Conservation (phyloP, 2,329 filamentous ascomycete species). For the Colletotrichum destructivum region DNA sequence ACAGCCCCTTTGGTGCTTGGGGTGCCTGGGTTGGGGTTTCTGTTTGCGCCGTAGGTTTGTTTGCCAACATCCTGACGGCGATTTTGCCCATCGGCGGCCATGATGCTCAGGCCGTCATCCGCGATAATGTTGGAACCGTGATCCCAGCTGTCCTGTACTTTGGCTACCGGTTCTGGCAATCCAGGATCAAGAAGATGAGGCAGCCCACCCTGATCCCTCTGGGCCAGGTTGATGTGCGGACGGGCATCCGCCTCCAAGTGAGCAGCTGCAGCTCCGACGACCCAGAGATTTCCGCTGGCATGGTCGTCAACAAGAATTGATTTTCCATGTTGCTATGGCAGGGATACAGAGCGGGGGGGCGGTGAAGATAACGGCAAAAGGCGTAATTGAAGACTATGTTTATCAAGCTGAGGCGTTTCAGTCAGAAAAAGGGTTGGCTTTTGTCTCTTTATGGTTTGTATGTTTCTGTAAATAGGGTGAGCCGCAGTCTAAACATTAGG, state of each 20-base stretch:
- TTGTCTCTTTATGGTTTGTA: not conserved
- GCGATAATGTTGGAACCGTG: conserved; percentile 50
- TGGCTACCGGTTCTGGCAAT: conserved; percentile 46
- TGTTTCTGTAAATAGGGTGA: not conserved
- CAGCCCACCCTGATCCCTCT: conserved; percentile 45
- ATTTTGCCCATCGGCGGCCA: conserved; percentile 44
- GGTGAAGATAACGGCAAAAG: not conserved
- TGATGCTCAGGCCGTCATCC: conserved; percentile 43
- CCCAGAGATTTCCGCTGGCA: conserved; percentile 1
- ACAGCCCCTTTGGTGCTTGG: conserved; percentile 49
- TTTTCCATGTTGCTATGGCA: not conserved
- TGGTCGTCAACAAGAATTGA: conserved; percentile 7
- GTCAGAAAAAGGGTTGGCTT: not conserved
- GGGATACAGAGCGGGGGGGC: not conserved
- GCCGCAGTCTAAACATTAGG: not conserved
- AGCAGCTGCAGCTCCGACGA: conserved; percentile 20
- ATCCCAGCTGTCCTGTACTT: conserved; percentile 47
- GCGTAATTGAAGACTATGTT: not conserved
- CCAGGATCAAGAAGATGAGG: conserved; percentile 21
- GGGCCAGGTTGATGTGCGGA: conserved; percentile 46
- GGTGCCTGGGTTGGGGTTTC: conserved; percentile 46
- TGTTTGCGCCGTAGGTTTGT: conserved; percentile 50
- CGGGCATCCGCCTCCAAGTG: conserved; percentile 38
- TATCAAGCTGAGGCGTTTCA: not conserved
- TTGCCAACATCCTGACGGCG: conserved; percentile 50